These are phyloP conservation scores for Fusarium keratoplasticum DNA, from an alignment of 2,329 filamentous ascomycete genomes.

Conservation along the genomic window DNA sequence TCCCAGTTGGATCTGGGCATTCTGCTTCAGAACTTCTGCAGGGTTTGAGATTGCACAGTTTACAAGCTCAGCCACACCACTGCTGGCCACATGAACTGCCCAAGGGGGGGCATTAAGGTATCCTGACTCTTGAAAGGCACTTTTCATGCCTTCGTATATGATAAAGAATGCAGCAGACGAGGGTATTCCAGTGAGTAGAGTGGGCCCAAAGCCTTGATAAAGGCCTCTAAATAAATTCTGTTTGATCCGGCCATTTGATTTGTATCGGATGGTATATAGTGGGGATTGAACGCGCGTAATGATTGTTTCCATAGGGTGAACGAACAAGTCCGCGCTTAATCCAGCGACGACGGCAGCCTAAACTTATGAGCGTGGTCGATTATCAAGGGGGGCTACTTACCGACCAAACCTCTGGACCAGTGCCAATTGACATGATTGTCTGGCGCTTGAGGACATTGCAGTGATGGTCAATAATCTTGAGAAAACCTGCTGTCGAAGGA, in stretches of 20 bases:
- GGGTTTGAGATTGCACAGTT: slow-evolving; percentile 33
- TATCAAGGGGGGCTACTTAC: background rate
- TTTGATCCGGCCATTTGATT: slow-evolving; percentile 12
- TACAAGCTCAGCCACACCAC: slow-evolving; percentile 26
- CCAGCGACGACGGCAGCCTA: slow-evolving; percentile 1
- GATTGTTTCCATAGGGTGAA: slow-evolving; percentile 30
- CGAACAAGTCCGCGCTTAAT: slow-evolving; percentile 25
- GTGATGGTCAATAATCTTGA: background rate
- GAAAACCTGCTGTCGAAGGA: background rate
- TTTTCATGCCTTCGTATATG: slow-evolving; percentile 23
- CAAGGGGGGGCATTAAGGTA: background rate
- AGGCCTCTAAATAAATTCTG: slow-evolving; percentile 11
- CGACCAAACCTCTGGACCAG: background rate
- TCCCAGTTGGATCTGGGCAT: slow-evolving; percentile 19
- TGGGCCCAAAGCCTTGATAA: slow-evolving; percentile 25
- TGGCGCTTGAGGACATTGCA: background rate
- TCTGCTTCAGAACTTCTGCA: slow-evolving; percentile 28
- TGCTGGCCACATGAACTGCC: slow-evolving; percentile 21
- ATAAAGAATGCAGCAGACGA: slow-evolving; percentile 28
- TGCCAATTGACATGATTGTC: background rate
- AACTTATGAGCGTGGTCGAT: background rate
- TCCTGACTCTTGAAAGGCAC: background rate
- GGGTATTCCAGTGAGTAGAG: slow-evolving; percentile 22
- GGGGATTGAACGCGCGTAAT: slow-evolving; percentile 30
- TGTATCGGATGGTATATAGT: slow-evolving; percentile 15